phyloP scores from a whole-genome alignment of 768 basidiomycete species.

The Collybiopsis luxurians region DNA sequence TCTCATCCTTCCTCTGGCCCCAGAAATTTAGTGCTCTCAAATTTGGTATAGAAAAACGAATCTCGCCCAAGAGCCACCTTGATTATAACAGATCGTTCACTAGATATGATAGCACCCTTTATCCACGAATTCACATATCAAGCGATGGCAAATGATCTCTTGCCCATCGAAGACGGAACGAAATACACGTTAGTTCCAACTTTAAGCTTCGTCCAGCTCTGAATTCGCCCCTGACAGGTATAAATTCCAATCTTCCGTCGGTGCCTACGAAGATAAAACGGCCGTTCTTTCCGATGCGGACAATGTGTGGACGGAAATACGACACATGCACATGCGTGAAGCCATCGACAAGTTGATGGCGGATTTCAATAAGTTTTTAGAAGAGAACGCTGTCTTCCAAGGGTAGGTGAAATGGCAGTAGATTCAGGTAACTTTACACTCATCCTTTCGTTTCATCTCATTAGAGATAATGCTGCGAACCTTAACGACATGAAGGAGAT shows the following conservation, averaged over 20 bases:
- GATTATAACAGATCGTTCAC: slow-evolving; percentile 93
- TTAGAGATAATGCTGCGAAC: slow-evolving; percentile 73
- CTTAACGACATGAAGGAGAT: slow-evolving; percentile 99
- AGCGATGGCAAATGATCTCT: slow-evolving; percentile 95
- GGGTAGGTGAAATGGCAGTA: slow-evolving; percentile 49
- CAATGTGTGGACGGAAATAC: slow-evolving; percentile 86
- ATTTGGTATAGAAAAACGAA: slow-evolving; percentile 51
- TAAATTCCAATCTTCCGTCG: slow-evolving; percentile 88
- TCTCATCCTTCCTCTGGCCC: not conserved
- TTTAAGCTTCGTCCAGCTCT: too few relatives aligned
- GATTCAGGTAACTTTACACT: not conserved
- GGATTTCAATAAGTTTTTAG: slow-evolving; percentile 92
- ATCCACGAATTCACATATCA: slow-evolving; percentile 99
- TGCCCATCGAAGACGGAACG: slow-evolving; percentile 83
- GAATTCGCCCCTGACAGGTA: too few relatives aligned
- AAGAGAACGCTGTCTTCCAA: slow-evolving; percentile 93
- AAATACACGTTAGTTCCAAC: slow-evolving; percentile 82
- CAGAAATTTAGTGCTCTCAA: not conserved
- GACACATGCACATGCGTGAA: slow-evolving; percentile 99
- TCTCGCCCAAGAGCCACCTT: slow-evolving; percentile 74
- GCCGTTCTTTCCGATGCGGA: slow-evolving; percentile 86
- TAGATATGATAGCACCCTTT: slow-evolving; percentile 90
- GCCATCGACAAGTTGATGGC: slow-evolving; percentile 96
- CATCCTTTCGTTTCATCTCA: slow-evolving; percentile 9
- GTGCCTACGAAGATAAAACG: slow-evolving; percentile 84